Evolutionary conservation across 192 early-diverging fungal genomes (phyloP).

Genomic region (Physocladia obscura): DNA sequence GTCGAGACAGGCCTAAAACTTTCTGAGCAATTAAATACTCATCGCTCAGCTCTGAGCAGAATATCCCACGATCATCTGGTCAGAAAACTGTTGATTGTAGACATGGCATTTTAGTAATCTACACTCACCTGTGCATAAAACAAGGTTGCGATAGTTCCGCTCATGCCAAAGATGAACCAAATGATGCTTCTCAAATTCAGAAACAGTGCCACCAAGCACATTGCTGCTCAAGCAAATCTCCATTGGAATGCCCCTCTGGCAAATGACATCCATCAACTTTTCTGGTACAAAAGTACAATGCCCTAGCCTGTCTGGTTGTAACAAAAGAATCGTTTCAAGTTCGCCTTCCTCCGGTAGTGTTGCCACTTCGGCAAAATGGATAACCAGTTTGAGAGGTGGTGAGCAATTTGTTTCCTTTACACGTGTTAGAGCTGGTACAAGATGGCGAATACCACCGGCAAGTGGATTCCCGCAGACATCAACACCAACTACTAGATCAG

Average conservation of each 20-base stretch:
- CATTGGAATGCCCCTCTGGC: not conserved
- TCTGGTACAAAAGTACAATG: conserved; percentile 23
- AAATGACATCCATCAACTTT: not conserved
- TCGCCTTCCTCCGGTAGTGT: conserved; percentile 6
- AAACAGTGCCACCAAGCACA: conserved; percentile 14
- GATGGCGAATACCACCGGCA: conserved; percentile 5
- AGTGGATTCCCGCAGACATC: conserved; percentile 22
- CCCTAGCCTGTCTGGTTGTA: conserved; percentile 16
- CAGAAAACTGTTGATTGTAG: not conserved
- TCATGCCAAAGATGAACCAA: conserved; percentile 14
- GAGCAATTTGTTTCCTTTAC: not conserved
- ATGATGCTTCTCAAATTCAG: conserved; percentile 4
- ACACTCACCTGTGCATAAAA: conserved; percentile 3
- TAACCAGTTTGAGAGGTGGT: conserved; percentile 15
- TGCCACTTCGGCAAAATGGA: conserved; percentile 18
- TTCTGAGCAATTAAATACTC: conserved; percentile 23
- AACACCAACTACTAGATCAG: conserved; percentile 14
- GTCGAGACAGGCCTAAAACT: not conserved
- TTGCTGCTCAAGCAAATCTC: conserved; percentile 27
- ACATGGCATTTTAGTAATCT: not conserved
- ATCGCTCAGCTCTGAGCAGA: conserved; percentile 6
- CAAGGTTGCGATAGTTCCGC: not conserved
- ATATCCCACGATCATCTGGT: conserved; percentile 17
- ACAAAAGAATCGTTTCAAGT: conserved; percentile 9
- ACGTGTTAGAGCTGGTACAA: not conserved